Evolutionary conservation across 1,284 basidiomycete species (phyloP), one percentile per base, ranked within the genome.

Genomic region (Malassezia sympodialis): DNA sequence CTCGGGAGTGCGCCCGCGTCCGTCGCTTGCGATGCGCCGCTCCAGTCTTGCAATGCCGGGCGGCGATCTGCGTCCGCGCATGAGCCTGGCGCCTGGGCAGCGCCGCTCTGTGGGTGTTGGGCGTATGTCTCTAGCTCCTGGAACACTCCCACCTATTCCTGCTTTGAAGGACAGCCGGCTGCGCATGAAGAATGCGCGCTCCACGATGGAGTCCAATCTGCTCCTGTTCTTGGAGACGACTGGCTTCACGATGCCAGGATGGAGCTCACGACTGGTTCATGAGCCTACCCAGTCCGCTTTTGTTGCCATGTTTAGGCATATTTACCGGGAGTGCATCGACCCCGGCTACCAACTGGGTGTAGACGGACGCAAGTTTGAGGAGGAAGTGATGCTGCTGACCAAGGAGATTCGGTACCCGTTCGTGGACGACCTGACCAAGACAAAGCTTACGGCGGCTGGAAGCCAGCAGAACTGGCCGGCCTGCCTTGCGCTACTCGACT

Each of bases 391-490:
- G 31, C 60, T 50, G 19, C 47, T 73, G 35, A 60, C 73, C 56
- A 67, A 64, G 51, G 72, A 74, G 42, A 59, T 69, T 60, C 68
- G 67, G 23, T 74, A 74, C 48, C 72, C 72, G 2, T 62, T 65
- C 24, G 51, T 68, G 35, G 69, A 69, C 37, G 70, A 74, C 31
- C 60, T 74, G 17, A 71, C 66, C 49, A 74, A 74, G 62, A 73
- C 68, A 47, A 66, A 69, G 47, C 66, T 74, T n/a, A 62, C 57
- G 6, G 66, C 68, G 7, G 70, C 72, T 12, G 71, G 72, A 26
- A 67, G 65, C 54, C 63, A 66, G 49, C 67, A 66, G 51, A 68
- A 72, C 51, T 74, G 72, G 72, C 72, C 71, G 0, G 66, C 58
- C 41, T 66, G 68, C 43, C 63, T 71, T 26, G 68, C 65, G 45